These are phyloP conservation scores for Neofusicoccum kwambonambiense DNA, from an alignment of 2,329 filamentous ascomycete genomes.

Conservation along the genomic window DNA sequence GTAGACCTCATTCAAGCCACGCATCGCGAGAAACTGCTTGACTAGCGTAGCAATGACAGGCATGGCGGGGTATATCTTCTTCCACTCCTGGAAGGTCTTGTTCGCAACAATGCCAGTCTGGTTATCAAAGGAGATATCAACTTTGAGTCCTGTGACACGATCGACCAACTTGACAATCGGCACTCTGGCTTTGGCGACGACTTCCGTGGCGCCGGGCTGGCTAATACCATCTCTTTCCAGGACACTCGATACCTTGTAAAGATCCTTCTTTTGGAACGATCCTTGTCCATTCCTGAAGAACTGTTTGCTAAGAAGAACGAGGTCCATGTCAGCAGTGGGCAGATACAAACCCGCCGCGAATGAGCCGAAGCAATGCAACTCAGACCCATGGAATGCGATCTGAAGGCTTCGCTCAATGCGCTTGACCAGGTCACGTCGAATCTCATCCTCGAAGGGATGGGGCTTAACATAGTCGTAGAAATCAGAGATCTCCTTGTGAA, in stretches of 20 bases:
- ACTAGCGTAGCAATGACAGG: constrained; percentile 80
- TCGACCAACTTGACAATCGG: constrained; percentile 93
- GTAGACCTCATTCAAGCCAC: constrained; percentile 86
- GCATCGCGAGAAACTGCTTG: constrained; percentile 90
- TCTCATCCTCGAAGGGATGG: constrained; percentile 69
- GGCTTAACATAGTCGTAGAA: constrained; percentile 87
- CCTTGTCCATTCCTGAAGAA: constrained; percentile 47
- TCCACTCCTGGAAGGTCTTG: constrained; percentile 79
- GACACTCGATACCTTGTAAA: constrained; percentile 63
- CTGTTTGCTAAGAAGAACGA: constrained; percentile 74
- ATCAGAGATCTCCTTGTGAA: constrained; percentile 87
- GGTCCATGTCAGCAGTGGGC: constrained; percentile 86
- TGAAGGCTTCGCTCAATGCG: constrained; percentile 52
- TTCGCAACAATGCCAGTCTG: constrained; percentile 76
- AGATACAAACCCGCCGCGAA: constrained; percentile 79
- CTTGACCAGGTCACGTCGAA: constrained; percentile 70
- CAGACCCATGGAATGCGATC: constrained; percentile 57
- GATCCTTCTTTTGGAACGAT: constrained; percentile 52
- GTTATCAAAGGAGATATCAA: constrained; percentile 96
- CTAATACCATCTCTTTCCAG: constrained; percentile 60
- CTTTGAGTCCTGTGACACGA: constrained; percentile 70
- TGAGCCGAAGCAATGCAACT: constrained; percentile 81
- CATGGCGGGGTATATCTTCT: constrained; percentile 76
- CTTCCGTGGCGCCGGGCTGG: constrained; percentile 58
- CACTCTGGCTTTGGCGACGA: constrained; percentile 75